A percentile compares a stretch with the other conserved stretches of the same genome.
Conservation (phyloP, 2,329 filamentous ascomycete species). For the Calonectria henricotiae region DNA sequence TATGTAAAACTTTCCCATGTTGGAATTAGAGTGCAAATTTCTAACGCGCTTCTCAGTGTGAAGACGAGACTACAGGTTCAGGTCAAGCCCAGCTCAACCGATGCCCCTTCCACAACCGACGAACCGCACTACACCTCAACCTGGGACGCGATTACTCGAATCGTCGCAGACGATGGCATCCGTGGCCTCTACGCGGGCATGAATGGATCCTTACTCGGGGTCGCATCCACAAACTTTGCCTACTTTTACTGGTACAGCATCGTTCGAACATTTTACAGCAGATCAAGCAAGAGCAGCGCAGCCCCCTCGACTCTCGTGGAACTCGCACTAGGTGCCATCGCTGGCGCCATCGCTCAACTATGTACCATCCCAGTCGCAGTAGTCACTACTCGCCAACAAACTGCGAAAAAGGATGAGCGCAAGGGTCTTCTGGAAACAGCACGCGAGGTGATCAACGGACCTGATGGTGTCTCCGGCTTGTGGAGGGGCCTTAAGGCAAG, state of each 20-base stretch:
- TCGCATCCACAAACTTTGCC: conserved; percentile 98
- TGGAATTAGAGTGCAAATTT: not conserved
- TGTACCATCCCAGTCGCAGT: conserved; percentile 98
- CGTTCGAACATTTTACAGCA: conserved; percentile 85
- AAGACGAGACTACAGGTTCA: conserved; percentile 98
- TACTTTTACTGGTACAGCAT: conserved; percentile 99
- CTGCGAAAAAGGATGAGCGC: conserved; percentile 85
- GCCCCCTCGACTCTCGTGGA: conserved; percentile 86
- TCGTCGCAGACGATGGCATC: conserved; percentile 85
- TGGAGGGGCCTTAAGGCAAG: conserved; percentile 98
- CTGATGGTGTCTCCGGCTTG: conserved; percentile 89
- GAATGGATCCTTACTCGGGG: conserved; percentile 87
- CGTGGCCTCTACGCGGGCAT: conserved; percentile 92
- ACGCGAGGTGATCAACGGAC: conserved; percentile 88
- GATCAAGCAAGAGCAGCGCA: conserved; percentile 66
- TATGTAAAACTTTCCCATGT: conserved; percentile 76
- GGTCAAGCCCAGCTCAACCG: conserved; percentile 74
- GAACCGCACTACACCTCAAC: conserved; percentile 86
- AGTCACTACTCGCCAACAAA: conserved; percentile 96
- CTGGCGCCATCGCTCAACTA: conserved; percentile 92
- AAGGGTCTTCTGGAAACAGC: conserved; percentile 92
- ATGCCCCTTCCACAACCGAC: conserved; percentile 66
- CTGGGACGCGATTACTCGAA: conserved; percentile 89
- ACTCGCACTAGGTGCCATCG: conserved; percentile 86
- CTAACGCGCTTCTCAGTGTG: conserved; percentile 72